phyloP scores from a whole-genome alignment of 257 asterid species.

The Asclepias syriaca region DNA sequence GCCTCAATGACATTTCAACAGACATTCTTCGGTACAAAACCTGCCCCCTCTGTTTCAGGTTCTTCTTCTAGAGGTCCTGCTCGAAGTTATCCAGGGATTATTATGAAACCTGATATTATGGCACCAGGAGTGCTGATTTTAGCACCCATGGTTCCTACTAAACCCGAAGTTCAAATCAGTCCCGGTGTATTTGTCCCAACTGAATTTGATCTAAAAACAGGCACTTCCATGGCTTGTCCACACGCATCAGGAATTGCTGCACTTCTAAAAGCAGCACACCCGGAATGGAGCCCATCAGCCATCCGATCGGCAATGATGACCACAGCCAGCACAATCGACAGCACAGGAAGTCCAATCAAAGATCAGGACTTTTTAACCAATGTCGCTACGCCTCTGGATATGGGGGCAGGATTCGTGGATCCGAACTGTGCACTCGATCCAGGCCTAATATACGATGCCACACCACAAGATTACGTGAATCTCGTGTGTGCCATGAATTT shows the following conservation, averaged over 20 bases:
- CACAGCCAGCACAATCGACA: conserved; percentile 15
- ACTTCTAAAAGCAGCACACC: conserved; percentile 19
- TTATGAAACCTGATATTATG: conserved; percentile 20
- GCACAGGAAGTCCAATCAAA: conserved; percentile 13
- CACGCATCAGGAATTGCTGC: conserved; percentile 24
- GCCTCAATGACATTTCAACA: conserved; percentile 17
- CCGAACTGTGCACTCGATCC: conserved; percentile 55
- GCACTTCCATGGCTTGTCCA: conserved; percentile 23
- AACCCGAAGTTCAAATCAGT: background rate
- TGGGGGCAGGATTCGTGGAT: conserved; percentile 50
- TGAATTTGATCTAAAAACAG: background rate
- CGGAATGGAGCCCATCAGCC: conserved; percentile 24
- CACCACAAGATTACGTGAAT: conserved; percentile 41
- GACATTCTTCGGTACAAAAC: conserved; percentile 9
- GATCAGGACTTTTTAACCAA: conserved; percentile 1
- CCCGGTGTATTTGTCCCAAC: background rate
- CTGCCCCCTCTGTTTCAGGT: conserved; percentile 8
- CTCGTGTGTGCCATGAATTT: conserved; percentile 44
- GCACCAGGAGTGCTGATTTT: conserved; percentile 18
- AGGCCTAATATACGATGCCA: conserved; percentile 44
- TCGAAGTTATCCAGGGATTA: background rate
- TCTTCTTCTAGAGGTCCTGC: conserved; percentile 19
- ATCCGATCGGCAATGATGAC: conserved; percentile 26
- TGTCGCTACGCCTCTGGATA: conserved; percentile 13
- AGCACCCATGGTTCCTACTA: conserved; percentile 14